These are phyloP conservation scores for Apodospora peruviana DNA, from an alignment of 495 filamentous ascomycete genomes.

Conservation along the genomic window DNA sequence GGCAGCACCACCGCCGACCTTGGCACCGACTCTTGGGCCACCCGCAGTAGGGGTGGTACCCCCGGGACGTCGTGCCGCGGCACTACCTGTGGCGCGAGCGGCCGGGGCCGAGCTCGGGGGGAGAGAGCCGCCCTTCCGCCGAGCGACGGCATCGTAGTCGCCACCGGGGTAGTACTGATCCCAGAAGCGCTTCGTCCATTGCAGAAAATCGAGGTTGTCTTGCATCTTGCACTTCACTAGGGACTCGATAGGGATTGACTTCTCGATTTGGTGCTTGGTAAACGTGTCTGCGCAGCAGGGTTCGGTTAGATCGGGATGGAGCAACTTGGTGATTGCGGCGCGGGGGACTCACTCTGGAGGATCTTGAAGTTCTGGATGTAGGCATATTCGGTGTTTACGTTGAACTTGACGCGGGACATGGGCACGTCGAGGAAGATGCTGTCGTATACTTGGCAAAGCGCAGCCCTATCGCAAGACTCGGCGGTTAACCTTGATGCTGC, in stretches of 20 bases:
- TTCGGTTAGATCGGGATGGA: slow-evolving; percentile 13
- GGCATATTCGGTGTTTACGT: slow-evolving; percentile 92
- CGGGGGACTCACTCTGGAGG: slow-evolving; percentile 69
- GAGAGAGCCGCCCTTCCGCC: slow-evolving; percentile 73
- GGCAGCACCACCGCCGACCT: slow-evolving; percentile 48
- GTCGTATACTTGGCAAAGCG: slow-evolving; percentile 94
- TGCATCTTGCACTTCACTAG: slow-evolving; percentile 99
- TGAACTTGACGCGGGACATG: slow-evolving; percentile 96
- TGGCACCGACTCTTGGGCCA: slow-evolving; percentile 31
- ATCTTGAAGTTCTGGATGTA: slow-evolving; percentile 98
- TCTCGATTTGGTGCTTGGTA: slow-evolving; percentile 77
- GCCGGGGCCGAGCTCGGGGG: slow-evolving; percentile 36
- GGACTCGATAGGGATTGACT: slow-evolving; percentile 77
- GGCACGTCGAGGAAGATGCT: slow-evolving; percentile 95
- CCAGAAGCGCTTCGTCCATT: slow-evolving; percentile 95
- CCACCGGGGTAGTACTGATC: slow-evolving; percentile 96
- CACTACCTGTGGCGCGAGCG: slow-evolving; percentile 27
- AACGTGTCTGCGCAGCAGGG: slow-evolving; percentile 59
- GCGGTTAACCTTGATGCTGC: too few species aligned
- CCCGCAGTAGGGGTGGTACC: slow-evolving; percentile 71
- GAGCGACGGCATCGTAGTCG: slow-evolving; percentile 84
- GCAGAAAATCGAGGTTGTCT: slow-evolving; percentile 98
- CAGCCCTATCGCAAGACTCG: slow-evolving; percentile 62
- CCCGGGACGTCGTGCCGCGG: slow-evolving; percentile 46
- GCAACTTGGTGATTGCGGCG: slow-evolving; percentile 3